These are phyloP conservation scores for Cicer pinnatifidum DNA, from an alignment of 306 rosid species.

Conservation along the genomic window DNA sequence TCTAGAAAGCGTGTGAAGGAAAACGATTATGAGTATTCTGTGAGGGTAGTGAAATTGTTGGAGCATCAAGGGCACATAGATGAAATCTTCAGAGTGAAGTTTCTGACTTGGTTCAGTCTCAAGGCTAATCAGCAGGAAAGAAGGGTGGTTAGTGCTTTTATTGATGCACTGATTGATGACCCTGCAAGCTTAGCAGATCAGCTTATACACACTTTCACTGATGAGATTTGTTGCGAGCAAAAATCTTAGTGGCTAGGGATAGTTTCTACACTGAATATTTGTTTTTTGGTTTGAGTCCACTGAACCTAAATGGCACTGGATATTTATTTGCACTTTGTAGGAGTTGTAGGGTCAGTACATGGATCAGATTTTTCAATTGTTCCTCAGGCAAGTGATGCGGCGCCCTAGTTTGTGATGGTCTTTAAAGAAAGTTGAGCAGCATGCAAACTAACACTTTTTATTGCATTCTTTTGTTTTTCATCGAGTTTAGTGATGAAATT, in stretches of 20 bases:
- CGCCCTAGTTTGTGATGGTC: conserved; percentile 21
- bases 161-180: conserved; percentile 78
- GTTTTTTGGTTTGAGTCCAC: conserved; percentile 20
- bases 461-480: background rate
- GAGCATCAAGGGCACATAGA: conserved; percentile 75
- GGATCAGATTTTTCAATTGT: conserved; percentile 41
- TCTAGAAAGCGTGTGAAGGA: conserved; percentile 60
- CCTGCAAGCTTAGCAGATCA: conserved; percentile 89
- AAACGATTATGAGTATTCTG: conserved; percentile 75
- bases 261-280: conserved; percentile 43
- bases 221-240: conserved; percentile 66
- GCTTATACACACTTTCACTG: conserved; percentile 77
- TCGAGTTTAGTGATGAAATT: no score
- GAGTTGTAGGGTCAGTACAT: conserved; percentile 38
- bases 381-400: background rate
- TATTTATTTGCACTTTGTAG: conserved; percentile 36
- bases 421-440: conserved; percentile 9
- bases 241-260: conserved; percentile 43
- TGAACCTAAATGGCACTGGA: conserved; percentile 45
- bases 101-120: conserved; percentile 97
- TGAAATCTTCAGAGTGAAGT: conserved; percentile 74
- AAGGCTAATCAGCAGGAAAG: conserved; percentile 78
- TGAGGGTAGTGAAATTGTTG: conserved; percentile 73
- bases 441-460: conserved; percentile 4
- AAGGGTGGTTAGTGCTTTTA: conserved; percentile 82